A percentile compares a stretch with the other conserved stretches of the same genome.
Conservation (phyloP, 192 early-diverging fungal species). For the Dissophora ornata region DNA sequence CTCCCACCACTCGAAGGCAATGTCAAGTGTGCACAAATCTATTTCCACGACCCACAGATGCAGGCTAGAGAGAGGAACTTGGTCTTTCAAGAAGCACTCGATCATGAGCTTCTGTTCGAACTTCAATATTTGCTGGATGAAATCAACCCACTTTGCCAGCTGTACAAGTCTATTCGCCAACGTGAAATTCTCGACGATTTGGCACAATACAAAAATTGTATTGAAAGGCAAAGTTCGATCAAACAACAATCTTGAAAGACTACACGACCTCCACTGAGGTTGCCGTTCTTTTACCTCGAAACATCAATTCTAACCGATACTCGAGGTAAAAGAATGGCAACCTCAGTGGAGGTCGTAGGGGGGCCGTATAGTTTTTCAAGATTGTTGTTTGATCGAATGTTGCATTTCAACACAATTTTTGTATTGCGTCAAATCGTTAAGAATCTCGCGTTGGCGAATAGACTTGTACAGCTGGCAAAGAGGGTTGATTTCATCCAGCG, state of each 20-base stretch:
- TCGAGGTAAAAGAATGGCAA: slow-evolving; percentile 9
- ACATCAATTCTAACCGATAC: background rate
- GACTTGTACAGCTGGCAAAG: background rate
- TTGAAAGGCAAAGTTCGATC: background rate
- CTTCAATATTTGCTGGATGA: background rate
- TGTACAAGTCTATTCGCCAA: slow-evolving; percentile 1
- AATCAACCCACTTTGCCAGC: background rate
- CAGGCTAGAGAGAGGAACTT: too few species aligned
- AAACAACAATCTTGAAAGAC: background rate
- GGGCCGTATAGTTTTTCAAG: background rate
- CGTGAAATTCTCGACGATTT: background rate
- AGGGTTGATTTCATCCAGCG: slow-evolving; percentile 3
- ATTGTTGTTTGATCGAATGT: too few species aligned
- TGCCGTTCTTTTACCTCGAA: slow-evolving; percentile 8
- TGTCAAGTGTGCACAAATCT: slow-evolving; percentile 19
- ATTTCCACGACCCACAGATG: slow-evolving; percentile 14
- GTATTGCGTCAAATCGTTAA: background rate
- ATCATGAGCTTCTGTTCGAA: too few species aligned
- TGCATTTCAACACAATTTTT: background rate
- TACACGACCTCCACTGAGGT: slow-evolving; percentile 8
- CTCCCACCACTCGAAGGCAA: background rate
- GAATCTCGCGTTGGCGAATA: background rate
- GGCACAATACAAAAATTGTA: background rate
- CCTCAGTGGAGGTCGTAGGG: slow-evolving; percentile 5
- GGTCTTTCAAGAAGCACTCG: too few species aligned